phyloP scores from a whole-genome alignment of 371 early-diverging fungal species.

The Apophysomyces elegans region DNA sequence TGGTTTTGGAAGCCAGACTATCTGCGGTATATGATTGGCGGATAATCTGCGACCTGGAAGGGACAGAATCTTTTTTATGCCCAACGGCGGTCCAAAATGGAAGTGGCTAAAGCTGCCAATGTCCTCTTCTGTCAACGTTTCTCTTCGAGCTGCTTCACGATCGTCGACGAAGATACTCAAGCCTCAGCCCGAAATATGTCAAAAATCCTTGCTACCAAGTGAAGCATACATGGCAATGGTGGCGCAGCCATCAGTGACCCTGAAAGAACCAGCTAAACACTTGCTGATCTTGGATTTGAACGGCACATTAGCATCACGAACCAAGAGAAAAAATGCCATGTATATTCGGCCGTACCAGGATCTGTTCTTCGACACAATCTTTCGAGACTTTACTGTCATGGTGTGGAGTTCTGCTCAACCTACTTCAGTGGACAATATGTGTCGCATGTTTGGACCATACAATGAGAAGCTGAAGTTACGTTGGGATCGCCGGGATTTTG shows the following conservation, averaged over 20 bases:
- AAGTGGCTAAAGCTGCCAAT: too few relatives aligned
- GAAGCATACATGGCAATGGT: background rate
- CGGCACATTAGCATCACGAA: constrained; percentile 68
- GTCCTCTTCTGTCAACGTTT: too few relatives aligned
- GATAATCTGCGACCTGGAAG: too few relatives aligned
- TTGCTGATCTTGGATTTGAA: constrained; percentile 77
- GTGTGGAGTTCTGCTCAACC: constrained; percentile 81
- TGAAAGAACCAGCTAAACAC: constrained; percentile 16
- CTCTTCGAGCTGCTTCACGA: too few relatives aligned
- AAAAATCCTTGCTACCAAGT: background rate
- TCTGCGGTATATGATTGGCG: too few relatives aligned
- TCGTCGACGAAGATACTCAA: too few relatives aligned
- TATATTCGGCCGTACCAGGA: constrained; percentile 60
- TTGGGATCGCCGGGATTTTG: constrained; percentile 69
- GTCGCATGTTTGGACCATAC: constrained; percentile 52
- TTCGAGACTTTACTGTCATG: constrained; percentile 70
- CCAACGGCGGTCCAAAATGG: too few relatives aligned
- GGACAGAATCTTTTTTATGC: too few relatives aligned
- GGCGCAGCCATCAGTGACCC: background rate
- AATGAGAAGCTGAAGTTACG: constrained; percentile 43
- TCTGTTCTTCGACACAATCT: constrained; percentile 64
- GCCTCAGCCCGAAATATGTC: too few relatives aligned
- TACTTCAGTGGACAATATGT: constrained; percentile 62
- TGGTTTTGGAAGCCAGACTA: too few relatives aligned
- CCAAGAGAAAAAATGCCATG: constrained; percentile 26